phyloP scores from a whole-genome alignment of 2,329 filamentous ascomycete genomes.

The Penicillium sclerotiorum region DNA sequence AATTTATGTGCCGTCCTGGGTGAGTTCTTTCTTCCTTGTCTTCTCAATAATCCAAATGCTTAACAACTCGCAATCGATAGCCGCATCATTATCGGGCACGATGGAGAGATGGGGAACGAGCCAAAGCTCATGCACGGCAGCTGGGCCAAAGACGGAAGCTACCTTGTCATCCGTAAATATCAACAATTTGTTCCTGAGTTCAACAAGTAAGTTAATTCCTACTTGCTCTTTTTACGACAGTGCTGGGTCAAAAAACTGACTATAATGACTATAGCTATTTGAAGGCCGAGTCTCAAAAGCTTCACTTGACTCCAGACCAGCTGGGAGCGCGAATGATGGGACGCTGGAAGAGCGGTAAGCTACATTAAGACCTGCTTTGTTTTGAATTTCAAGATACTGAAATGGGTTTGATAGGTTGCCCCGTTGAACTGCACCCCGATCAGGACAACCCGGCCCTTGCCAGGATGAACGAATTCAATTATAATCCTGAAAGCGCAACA shows the following conservation, averaged over 20 bases:
- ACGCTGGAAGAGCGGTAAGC: constrained; percentile 46
- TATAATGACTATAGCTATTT: background rate
- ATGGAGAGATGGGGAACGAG: constrained; percentile 32
- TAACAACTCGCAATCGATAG: constrained; percentile 5
- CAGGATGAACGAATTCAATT: constrained; percentile 44
- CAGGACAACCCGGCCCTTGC: constrained; percentile 23
- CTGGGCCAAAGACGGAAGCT: constrained; percentile 51
- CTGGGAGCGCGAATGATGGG: constrained; percentile 49
- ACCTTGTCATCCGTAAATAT: constrained; percentile 49
- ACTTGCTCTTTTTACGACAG: constrained; percentile 4
- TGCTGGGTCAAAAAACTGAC: background rate
- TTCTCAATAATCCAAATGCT: no score
- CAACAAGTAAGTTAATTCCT: constrained; percentile 25
- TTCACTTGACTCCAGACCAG: constrained; percentile 28
- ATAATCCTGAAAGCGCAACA: constrained; percentile 33
- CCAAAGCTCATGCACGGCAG: constrained; percentile 23
- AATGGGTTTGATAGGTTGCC: background rate
- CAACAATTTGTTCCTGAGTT: constrained; percentile 51
- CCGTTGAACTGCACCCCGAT: constrained; percentile 23
- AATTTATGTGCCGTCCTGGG: background rate
- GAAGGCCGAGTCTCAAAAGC: constrained; percentile 1
- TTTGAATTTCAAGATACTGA: background rate
- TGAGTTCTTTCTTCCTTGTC: no score
- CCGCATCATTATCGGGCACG: constrained; percentile 39
- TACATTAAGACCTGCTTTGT: background rate